Base-by-base conservation (phyloP, 1,284 basidiomycete species). In the Trametes versicolor region DNA sequence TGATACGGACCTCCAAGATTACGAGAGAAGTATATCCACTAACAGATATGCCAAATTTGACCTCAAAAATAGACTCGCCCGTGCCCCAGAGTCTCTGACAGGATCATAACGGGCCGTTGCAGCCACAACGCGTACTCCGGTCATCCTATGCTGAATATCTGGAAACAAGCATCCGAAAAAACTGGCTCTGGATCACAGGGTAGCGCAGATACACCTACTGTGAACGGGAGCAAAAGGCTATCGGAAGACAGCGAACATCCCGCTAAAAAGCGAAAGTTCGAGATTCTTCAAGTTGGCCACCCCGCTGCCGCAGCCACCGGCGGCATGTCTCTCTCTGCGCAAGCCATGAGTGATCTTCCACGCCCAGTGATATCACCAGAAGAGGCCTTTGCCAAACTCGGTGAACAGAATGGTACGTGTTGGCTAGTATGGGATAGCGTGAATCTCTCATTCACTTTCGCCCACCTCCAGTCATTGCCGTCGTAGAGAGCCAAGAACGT, bases 101-200 rank as follows among this genome's bases (percentile, higher is more conserved):
- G 2, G 12, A 15, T 23, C n/a, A 23, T 2, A 23, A 48, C 45
- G 6, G 43, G 7, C 27, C 17, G 19, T 34, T n/a, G 13, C 50
- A 52, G 29, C 37, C 36, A 48, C 45, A 27, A 43, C 54, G 41
- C 54, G 25, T 32, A 4, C 53, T n/a, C 27, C 7, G 39, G 41
- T 19, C 17, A 17, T 19, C 23, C 52, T 54, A 47, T 89, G 87
- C 75, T 87, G 67, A 85, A 83, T 57, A 75, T 82, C 60, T 85
- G 85, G 83, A 86, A 83, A 72, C 77, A 85, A 56, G 81, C 82
- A 57, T 86, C 85, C 80, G 80, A 79, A 70, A 78, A 79, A 13
- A 21, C 48, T 10, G 47, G 39, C 21, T 27, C 47, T 7, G 7
- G 0, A 17, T 2, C 53, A 19, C 25, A 15, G 3, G 17, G 21